Percentiles rank a stretch among this genome's conserved stretches.
Evolutionary conservation across 208 protist genomes (phyloP).

Genomic region (Spongospora subterranea): DNA sequence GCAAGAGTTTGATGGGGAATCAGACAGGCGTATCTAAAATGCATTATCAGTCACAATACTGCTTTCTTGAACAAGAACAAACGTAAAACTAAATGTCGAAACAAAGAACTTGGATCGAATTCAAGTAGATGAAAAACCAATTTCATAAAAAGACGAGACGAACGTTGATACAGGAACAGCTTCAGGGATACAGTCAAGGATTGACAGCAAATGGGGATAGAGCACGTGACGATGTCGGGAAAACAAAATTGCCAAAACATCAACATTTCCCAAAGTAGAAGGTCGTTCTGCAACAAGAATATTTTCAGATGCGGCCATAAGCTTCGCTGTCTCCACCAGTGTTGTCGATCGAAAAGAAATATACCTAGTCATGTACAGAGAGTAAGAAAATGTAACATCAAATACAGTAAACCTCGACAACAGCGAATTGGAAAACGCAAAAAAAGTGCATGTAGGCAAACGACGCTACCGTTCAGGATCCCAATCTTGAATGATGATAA

Average conservation of each 20-base stretch:
- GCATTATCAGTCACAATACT: background rate
- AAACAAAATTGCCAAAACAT: background rate
- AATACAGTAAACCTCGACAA: too few relatives aligned
- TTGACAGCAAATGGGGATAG: background rate
- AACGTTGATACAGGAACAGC: background rate
- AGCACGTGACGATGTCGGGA: background rate
- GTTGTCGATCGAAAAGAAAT: background rate
- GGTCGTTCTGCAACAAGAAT: too few relatives aligned
- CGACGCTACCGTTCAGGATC: background rate
- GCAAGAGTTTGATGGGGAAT: background rate
- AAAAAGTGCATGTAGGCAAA: too few relatives aligned
- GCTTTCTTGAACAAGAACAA: too few relatives aligned
- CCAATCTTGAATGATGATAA: background rate
- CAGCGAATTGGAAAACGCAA: too few relatives aligned
- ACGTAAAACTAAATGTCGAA: too few relatives aligned
- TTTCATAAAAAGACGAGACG: too few relatives aligned
- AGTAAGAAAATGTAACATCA: too few relatives aligned
- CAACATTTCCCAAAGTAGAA: too few relatives aligned
- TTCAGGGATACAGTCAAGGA: background rate
- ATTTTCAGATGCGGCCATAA: background rate
- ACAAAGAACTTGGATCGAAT: background rate
- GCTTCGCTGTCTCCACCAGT: background rate
- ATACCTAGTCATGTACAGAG: too few relatives aligned
- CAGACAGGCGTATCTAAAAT: background rate
- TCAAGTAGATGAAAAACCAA: too few relatives aligned